Evolutionary conservation across 768 basidiomycete genomes (phyloP), one percentile per base, ranked within the genome.

Genomic region (Boletus barrowsii): DNA sequence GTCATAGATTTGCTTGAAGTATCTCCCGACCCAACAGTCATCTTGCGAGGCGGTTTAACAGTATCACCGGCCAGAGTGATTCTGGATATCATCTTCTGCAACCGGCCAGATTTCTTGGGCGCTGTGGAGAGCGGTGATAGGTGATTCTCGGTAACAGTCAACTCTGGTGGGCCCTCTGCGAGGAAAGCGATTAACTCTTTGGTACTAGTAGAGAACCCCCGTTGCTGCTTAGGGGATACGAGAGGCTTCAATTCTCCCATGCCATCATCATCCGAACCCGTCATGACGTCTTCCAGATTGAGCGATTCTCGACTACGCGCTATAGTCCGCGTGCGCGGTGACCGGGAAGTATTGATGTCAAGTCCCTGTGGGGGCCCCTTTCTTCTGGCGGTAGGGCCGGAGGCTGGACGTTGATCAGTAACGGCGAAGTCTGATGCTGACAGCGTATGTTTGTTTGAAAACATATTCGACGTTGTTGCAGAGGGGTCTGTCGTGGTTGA

Each of bases 11-110:
- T 59, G 63, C 66, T 68, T 30, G 64, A 47, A 50, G 51, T 22
- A 50, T 67, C 63, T 40, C 56, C 48, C 45, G 62, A 54, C 20
- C 57, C 59, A 42, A 62, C 43, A 22, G 64, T 70, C 61, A 68
- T 65, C 57, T 67, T 73, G 44, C 71, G 77, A 56, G 68, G 69
- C 33, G 61, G 55, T 42, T 61, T 68, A 17, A 54, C 55, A 43
- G 61, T 65, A 42, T 69, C 72, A 47, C 66, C 53, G 18, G 79
- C 78, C 57, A 82, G 73, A 36, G 82, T 85, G 26, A 93, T 74
- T 61, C 83, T 86, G 18, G 90, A 91, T 62, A 94, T 88, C 84
- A 94, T 91, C 58, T 84, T 81, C 69, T 87, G 86, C 55, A 93
- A 72, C 24, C 89, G 79, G 45, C 83, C 83, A 51, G 77, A 77